phyloP scores from a whole-genome alignment of 495 filamentous ascomycete species.

The Neurospora discreta region DNA sequence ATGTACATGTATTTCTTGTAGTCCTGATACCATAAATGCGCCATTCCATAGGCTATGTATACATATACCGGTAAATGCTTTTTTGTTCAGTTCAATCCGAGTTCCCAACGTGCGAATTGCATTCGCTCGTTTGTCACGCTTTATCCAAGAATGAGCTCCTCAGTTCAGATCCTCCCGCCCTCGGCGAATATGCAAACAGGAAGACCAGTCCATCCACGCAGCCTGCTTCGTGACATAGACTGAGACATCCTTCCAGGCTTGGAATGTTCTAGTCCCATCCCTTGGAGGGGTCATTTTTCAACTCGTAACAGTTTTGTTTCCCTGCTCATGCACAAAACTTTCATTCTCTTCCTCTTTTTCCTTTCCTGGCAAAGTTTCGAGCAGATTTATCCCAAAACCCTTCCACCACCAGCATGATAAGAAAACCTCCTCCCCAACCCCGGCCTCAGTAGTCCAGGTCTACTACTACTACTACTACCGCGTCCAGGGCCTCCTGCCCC shows the following conservation, averaged over 20 bases:
- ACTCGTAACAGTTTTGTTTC: no score
- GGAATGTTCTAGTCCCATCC: no score
- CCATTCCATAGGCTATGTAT: neutral
- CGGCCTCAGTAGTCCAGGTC: neutral
- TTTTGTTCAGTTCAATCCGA: neutral
- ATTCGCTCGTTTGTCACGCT: no score
- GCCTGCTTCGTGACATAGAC: no score
- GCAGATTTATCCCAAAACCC: neutral
- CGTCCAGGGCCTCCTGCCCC: neutral
- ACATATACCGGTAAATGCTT: neutral
- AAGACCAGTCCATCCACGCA: no score
- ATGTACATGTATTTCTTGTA: neutral
- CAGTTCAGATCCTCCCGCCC: no score
- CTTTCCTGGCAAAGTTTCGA: neutral
- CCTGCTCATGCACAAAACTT: neutral
- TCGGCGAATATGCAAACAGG: no score
- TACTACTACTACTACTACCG: neutral
- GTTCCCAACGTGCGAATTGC: no score
- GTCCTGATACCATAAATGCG: neutral
- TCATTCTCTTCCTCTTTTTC: neutral
- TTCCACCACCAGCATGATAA: neutral
- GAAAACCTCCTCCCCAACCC: neutral
- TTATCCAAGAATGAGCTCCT: no score
- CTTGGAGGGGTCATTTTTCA: no score
- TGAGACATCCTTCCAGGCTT: no score